Evolutionary conservation across 257 asterid species (phyloP).

Genomic region (Gardenia jasminoides): DNA sequence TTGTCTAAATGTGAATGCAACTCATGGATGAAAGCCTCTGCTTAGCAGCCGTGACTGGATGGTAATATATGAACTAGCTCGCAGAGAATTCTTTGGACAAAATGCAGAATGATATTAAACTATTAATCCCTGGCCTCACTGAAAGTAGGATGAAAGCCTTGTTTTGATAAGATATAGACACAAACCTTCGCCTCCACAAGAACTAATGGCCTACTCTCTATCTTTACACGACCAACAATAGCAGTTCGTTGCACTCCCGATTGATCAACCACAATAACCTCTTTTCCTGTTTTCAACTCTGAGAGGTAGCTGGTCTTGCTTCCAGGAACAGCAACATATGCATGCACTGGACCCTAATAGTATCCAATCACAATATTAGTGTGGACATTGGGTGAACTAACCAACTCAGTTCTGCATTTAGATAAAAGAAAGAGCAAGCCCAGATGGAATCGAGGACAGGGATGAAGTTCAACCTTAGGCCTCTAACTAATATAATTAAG

Average conservation of each 20-base stretch:
- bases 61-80: neutral
- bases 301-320: conserved; percentile 84
- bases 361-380: neutral
- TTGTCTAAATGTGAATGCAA: neutral
- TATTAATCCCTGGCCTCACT: too few species aligned
- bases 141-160: too few species aligned
- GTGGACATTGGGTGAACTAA: neutral
- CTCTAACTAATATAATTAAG: neutral
- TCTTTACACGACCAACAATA: conserved; percentile 82
- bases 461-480: neutral
- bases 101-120: neutral
- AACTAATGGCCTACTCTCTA: conserved; percentile 76
- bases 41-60: neutral
- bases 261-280: conserved; percentile 68
- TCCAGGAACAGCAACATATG: conserved; percentile 76
- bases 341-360: conserved; percentile 80
- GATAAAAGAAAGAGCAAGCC: neutral
- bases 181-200: conserved; percentile 83
- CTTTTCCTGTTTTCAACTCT: conserved; percentile 73
- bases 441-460: neutral
- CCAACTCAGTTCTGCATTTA: neutral
- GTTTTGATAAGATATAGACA: neutral
- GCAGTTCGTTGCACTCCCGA: conserved; percentile 73
- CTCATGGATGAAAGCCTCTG: neutral
- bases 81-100: neutral